Evolutionary conservation across 202 grass and related monocot species (phyloP), one percentile per base, ranked within the genome.

Genomic region (Dendrocalamus latiflorus): DNA sequence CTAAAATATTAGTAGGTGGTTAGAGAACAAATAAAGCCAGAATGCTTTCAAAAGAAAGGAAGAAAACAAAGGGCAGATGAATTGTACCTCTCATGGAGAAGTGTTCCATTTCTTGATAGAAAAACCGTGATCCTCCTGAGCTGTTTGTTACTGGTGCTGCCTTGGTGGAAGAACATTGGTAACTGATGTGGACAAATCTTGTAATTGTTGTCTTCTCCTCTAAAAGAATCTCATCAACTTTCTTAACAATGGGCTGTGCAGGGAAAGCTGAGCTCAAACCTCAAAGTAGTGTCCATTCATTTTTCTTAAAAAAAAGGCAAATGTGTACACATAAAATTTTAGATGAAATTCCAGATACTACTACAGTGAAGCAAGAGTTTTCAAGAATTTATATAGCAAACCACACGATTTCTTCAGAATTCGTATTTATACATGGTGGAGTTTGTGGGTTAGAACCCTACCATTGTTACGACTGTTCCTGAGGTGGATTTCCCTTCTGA

Each of bases 11-110:
- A 83, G n/a, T 68, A 74, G 68, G 68, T 79, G 79, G 51, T 75
- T 83, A 83, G 79, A 71, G 79, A 86, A 83, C 75, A 86, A 86
- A 59, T 42, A 73, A 86, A 83, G 74, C 12, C 50, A 79, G 74
- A 85, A 79, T 53, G 42, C 68, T 42, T 62, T 60, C 68, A 86
- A 79, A 56, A 61, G 67, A 68, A 77, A 82, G 60, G 59, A 61
- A 51, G 59, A n/a, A 74, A 74, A 83, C 50, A 22, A 78, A 74
- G 51, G 88, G 86, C 83, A 90, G 78, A 22, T n/a, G 9, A 26
- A 79, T 74, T 17, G 88, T 90, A 86, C 78, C 22, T 53, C 60
- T 44, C 68, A 68, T 79, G 68, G 84, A 85, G 75, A 86, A 66
- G 68, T 69, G 83, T 1, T 68, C 78, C 88, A 64, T 55, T 68